Conservation (phyloP, 2,329 filamentous ascomycete genomes). For the Orbilia javanica region DNA sequence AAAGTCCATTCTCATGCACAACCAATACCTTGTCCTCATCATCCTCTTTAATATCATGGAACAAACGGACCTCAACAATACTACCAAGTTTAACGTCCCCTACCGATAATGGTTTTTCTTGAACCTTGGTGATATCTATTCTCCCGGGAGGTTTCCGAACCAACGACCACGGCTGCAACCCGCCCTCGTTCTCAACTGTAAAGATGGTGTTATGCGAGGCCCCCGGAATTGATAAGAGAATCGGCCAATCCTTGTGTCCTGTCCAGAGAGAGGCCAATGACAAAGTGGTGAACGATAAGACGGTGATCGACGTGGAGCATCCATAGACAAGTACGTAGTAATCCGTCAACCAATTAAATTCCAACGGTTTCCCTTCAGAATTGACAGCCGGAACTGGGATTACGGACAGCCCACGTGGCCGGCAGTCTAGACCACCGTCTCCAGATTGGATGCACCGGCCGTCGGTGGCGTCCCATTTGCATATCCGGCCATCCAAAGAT, state of each 20-base stretch:
- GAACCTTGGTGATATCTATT: constrained; percentile 47
- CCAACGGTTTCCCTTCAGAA: constrained; percentile 29
- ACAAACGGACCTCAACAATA: constrained; percentile 41
- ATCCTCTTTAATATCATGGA: constrained; percentile 56
- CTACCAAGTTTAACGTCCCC: constrained; percentile 53
- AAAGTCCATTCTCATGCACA: constrained; percentile 48
- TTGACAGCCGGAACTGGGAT: constrained; percentile 48
- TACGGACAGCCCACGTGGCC: constrained; percentile 58
- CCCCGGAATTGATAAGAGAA: constrained; percentile 58
- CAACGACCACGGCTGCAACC: constrained; percentile 60
- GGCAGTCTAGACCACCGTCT: constrained; percentile 41
- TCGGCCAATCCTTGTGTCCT: constrained; percentile 60
- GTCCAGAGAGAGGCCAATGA: constrained; percentile 60
- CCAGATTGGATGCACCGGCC: constrained; percentile 60
- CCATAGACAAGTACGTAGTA: constrained; percentile 60
- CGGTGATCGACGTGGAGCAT: constrained; percentile 60
- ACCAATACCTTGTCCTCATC: constrained; percentile 50
- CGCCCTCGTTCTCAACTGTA: constrained; percentile 55
- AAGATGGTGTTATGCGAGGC: constrained; percentile 57
- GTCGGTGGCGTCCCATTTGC: constrained; percentile 60
- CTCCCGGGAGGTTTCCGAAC: constrained; percentile 42
- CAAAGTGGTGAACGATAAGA: constrained; percentile 60
- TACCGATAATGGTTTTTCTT: constrained; percentile 51
- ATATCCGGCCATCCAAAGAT: constrained; percentile 56
- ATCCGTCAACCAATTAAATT: constrained; percentile 56